phyloP scores from a whole-genome alignment of 768 basidiomycete genomes.

The Cystobasidium tubakii region DNA sequence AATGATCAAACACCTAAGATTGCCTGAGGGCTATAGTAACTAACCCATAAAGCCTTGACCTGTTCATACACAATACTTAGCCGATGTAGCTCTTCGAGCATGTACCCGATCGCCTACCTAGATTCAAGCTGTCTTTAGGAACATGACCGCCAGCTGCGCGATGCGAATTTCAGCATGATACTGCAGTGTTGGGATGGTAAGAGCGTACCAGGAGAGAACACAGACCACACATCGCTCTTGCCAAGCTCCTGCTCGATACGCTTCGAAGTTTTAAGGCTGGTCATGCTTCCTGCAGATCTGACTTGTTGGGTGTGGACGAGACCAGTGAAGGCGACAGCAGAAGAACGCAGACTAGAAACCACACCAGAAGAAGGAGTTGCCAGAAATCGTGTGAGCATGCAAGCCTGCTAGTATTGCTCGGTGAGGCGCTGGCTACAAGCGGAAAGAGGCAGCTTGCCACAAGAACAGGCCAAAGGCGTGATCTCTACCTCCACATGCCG shows the following conservation, averaged over 20 bases:
- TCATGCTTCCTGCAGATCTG: background rate
- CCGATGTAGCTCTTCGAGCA: background rate
- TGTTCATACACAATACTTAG: background rate
- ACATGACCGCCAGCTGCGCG: slow-evolving; percentile 31
- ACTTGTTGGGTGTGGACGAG: background rate
- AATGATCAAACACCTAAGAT: background rate
- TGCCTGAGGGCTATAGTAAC: background rate
- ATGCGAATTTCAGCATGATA: background rate
- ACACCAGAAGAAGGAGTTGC: background rate
- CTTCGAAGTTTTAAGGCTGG: background rate
- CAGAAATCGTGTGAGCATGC: background rate
- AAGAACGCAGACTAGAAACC: background rate
- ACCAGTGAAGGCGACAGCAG: background rate
- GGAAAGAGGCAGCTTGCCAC: background rate
- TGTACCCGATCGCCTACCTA: slow-evolving; percentile 4
- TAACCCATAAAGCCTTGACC: slow-evolving; percentile 31
- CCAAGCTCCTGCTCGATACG: slow-evolving; percentile 22
- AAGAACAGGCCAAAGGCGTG: background rate
- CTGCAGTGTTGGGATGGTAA: background rate
- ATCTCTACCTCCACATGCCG: background rate
- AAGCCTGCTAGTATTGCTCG: background rate
- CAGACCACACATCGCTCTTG: slow-evolving; percentile 32
- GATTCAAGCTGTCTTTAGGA: slow-evolving; percentile 31
- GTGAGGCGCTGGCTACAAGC: background rate
- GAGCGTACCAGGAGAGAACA: slow-evolving; percentile 26